These are phyloP conservation scores for Ceratocystiopsis minuta DNA, from an alignment of 2,329 filamentous ascomycete species.

Conservation along the genomic window DNA sequence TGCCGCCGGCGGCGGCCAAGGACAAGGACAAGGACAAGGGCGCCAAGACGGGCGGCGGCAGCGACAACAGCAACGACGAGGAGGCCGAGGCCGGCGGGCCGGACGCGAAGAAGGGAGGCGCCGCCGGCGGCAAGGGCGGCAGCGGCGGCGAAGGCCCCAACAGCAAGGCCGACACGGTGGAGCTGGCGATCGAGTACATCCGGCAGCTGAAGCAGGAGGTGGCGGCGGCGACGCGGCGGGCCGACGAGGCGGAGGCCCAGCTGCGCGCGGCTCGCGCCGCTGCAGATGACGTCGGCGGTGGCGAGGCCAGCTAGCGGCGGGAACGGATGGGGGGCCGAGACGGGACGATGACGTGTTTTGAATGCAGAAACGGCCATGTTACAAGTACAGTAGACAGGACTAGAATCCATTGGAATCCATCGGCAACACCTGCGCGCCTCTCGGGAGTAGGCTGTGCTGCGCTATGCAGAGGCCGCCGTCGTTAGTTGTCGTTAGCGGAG, in stretches of 20 bases:
- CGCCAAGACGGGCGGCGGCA: conserved; percentile 12
- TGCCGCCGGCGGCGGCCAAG: conserved; percentile 32
- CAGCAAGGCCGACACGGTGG: conserved; percentile 95
- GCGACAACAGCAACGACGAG: conserved; percentile 46
- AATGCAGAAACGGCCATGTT: too few species aligned
- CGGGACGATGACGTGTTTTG: too few species aligned
- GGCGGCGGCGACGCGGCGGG: conserved; percentile 41
- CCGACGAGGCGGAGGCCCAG: conserved; percentile 47
- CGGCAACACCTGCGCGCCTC: too few species aligned
- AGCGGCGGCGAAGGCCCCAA: conserved; percentile 36
- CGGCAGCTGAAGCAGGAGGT: conserved; percentile 63
- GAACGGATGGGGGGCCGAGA: too few species aligned
- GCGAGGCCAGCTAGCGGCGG: too few species aligned
- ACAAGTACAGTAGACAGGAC: too few species aligned
- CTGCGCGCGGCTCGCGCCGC: conserved; percentile 14
- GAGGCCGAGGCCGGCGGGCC: conserved; percentile 23
- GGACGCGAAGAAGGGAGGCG: conserved; percentile 19
- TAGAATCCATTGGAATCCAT: too few species aligned
- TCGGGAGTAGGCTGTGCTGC: too few species aligned
- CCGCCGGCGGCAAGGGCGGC: conserved; percentile 9
- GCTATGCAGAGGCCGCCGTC: too few species aligned
- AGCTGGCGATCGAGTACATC: conserved; percentile 91
- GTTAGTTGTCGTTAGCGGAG: too few species aligned
- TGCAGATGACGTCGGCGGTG: too few species aligned
- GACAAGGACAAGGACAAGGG: conserved; percentile 16